A percentile compares a stretch with the other conserved stretches of the same genome.
Conservation (phyloP, 805 yeast genomes). For the Starmerella etchellsii region DNA sequence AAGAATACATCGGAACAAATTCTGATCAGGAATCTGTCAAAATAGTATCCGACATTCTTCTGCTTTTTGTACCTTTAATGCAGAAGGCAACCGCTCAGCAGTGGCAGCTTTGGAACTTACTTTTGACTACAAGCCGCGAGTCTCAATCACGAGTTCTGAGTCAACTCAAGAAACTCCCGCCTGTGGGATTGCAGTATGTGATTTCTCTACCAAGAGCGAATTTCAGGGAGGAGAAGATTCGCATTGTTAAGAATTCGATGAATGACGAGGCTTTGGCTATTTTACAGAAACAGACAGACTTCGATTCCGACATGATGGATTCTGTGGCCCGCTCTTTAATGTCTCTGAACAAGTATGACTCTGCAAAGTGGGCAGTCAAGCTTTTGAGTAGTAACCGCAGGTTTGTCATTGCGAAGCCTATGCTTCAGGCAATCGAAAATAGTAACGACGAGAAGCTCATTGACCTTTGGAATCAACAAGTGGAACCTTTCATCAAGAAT, state of each 20-base stretch:
- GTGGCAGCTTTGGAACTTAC: constrained; percentile 1
- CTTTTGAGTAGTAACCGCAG: constrained; percentile 1
- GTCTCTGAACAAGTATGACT: background rate
- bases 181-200: background rate
- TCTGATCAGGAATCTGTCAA: background rate
- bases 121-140: background rate
- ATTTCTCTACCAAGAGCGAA: background rate
- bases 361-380: constrained; percentile 2
- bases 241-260: constrained; percentile 2
- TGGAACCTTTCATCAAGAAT: background rate
- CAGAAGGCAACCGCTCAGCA: background rate
- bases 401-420: constrained; percentile 9
- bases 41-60: background rate
- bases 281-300: background rate
- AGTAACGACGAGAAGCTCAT: constrained; percentile 2
- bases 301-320: constrained; percentile 3
- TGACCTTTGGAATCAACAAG: constrained; percentile 13
- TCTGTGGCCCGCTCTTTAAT: constrained; percentile 1
- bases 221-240: constrained; percentile 1
- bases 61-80: constrained; percentile 4
- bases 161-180: constrained; percentile 1
- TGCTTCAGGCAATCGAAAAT: constrained; percentile 3
- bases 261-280: background rate
- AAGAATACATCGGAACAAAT: background rate
- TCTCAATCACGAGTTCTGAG: background rate